phyloP scores from a whole-genome alignment of 129 eudicot genomes.

The Centella asiatica region DNA sequence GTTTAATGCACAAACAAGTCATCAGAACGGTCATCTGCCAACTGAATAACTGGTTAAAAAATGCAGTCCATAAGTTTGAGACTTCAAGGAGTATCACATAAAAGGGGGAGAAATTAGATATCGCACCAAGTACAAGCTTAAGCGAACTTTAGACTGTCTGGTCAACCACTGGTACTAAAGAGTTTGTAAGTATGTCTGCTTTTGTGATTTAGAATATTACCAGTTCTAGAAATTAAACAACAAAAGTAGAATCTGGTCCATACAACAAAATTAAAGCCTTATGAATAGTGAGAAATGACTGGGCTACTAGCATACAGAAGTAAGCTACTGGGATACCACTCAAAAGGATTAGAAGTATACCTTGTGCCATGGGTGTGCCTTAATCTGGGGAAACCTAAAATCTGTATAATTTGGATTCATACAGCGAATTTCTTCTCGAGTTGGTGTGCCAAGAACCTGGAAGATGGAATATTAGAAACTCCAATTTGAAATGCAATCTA shows the following conservation, averaged over 20 bases:
- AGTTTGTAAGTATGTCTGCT: too few species aligned
- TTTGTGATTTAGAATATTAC: too few species aligned
- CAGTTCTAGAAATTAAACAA: too few species aligned
- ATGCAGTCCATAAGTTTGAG: too few species aligned
- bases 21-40: not conserved
- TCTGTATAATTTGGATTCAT: slow-evolving; percentile 91
- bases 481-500: not conserved
- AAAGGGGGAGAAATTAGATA: too few species aligned
- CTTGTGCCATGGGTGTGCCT: slow-evolving; percentile 99
- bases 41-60: not conserved
- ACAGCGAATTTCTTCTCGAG: slow-evolving; percentile 90
- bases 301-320: too few species aligned
- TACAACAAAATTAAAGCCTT: not conserved
- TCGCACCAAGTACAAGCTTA: too few species aligned
- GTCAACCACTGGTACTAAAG: too few species aligned
- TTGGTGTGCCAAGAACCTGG: slow-evolving; percentile 98
- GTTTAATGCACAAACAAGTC: not conserved
- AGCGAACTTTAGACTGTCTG: too few species aligned
- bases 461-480: slow-evolving; percentile 5
- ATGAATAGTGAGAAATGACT: not conserved
- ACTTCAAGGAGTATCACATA: too few species aligned
- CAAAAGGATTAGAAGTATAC: slow-evolving; percentile 19
- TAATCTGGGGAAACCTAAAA: slow-evolving; percentile 91
- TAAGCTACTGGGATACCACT: not conserved
- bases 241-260: not conserved